Conservation (phyloP, 169 alveolate genomes). For the Plasmodium yoelii region DNA sequence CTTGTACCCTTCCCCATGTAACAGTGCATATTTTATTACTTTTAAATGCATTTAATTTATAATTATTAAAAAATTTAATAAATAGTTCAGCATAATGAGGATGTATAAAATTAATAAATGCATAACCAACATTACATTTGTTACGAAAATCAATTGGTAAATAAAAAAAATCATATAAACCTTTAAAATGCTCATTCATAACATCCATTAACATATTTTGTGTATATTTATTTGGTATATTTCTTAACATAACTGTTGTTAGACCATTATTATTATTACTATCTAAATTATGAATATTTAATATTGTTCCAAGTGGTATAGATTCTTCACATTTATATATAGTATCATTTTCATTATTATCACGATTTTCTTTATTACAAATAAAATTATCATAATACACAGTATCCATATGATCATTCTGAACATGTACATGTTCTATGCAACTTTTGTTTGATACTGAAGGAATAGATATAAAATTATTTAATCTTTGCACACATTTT, state of each 20-base stretch:
- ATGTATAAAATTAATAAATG: slow-evolving; percentile 87
- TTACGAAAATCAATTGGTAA: slow-evolving; percentile 90
- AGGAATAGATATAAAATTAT: too few relatives aligned
- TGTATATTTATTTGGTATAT: slow-evolving; percentile 91
- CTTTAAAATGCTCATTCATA: slow-evolving; percentile 80
- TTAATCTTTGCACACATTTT: too few relatives aligned
- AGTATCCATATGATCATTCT: background rate
- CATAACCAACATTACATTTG: slow-evolving; percentile 90
- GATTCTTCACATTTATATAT: slow-evolving; percentile 71
- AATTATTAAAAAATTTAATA: slow-evolving; percentile 70
- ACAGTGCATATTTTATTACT: slow-evolving; percentile 76
- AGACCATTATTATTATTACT: slow-evolving; percentile 33
- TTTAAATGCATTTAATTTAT: slow-evolving; percentile 76
- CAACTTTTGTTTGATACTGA: too few relatives aligned
- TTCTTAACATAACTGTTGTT: slow-evolving; percentile 88
- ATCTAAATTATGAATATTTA: slow-evolving; percentile 53
- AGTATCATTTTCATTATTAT: background rate
- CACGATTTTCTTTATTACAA: background rate
- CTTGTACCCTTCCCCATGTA: slow-evolving; percentile 83
- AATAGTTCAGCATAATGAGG: slow-evolving; percentile 78
- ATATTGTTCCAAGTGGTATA: slow-evolving; percentile 63
- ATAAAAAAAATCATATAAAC: slow-evolving; percentile 87
- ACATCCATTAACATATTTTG: slow-evolving; percentile 82
- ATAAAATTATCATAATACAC: background rate
- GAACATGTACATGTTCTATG: too few relatives aligned